Conservation (phyloP, 2,329 filamentous ascomycete species). For the Fusarium pseudoanthophilum region DNA sequence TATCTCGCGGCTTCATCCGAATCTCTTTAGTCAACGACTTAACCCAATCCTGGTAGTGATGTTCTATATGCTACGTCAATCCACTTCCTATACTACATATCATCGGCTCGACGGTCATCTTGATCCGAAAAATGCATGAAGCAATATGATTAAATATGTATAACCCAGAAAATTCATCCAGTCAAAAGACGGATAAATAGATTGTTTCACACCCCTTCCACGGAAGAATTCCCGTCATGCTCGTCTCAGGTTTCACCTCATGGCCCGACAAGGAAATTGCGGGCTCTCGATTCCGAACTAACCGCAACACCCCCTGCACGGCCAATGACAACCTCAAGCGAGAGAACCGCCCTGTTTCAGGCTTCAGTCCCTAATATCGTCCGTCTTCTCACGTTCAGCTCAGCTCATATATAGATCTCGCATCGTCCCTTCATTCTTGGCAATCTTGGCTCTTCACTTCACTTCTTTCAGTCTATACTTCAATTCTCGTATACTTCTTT, state of each 20-base stretch:
- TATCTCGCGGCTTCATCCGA: neutral
- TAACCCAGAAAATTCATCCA: neutral
- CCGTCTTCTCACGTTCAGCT: neutral
- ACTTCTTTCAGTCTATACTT: conserved; percentile 2
- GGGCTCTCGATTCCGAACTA: conserved; percentile 24
- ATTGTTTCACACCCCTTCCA: conserved; percentile 31
- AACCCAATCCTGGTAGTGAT: neutral
- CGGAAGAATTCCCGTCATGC: conserved; percentile 20
- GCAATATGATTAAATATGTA: neutral
- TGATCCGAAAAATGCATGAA: neutral
- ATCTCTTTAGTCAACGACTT: neutral
- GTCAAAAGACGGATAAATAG: conserved; percentile 26
- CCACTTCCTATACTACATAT: neutral
- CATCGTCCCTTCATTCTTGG: neutral
- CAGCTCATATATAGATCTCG: conserved; percentile 16
- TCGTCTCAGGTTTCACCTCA: conserved; percentile 23
- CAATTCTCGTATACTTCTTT: neutral
- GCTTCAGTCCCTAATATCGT: conserved; percentile 19
- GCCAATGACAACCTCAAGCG: neutral
- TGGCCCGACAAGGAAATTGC: conserved; percentile 24
- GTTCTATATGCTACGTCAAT: neutral
- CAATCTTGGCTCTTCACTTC: conserved; percentile 11
- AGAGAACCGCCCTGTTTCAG: conserved; percentile 24
- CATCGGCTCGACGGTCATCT: neutral
- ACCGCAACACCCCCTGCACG: conserved; percentile 5